Base-by-base conservation (phyloP, 2,329 filamentous ascomycete species). In the Fusarium papillatum region DNA sequence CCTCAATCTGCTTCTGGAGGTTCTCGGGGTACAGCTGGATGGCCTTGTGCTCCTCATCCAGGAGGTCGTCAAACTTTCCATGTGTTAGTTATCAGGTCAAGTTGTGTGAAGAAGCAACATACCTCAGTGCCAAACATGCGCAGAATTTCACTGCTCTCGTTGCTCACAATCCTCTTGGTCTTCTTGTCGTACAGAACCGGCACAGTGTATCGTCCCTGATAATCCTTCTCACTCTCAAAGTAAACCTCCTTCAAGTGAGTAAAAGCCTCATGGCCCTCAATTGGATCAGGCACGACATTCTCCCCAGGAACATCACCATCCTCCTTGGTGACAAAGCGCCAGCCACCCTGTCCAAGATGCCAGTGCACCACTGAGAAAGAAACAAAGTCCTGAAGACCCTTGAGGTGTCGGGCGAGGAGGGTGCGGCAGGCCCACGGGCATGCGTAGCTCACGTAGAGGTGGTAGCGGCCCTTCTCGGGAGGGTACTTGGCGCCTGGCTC, bases 351-450 rank as follows among this genome's bases (percentile, higher is more conserved):
- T 34, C 84, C 89, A 87, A 98, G 92, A 80, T 98, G 93, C 96
- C 96, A 98, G 85, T 98, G 96, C 65, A 98, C 96, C n/a, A 91
- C 92, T 0, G 95, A 97, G 77, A 88, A 91, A 24, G 90, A 89
- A 77, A 99, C 93, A 76, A 97, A 90, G 68, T 97, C 93, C 79
- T 98, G 94, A 1, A 99, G 89, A 0, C 96, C 97, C 87, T 98
- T 99, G 80, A 99, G 90, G 83, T 95, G 93, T 70, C 96, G 91
- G 4, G 94, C 94, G 78, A 98, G 98, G 76, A 98, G 88, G 0
- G 95, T 93, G 53, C 97, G 93, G 81, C 95, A 95, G 7, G 96
- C 96, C 96, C 96, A 98, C 6, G 96, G 96, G 84, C 96, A 98
- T 9, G 96, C 96, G 85, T 98, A 98, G 80, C 94, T 96, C 77